phyloP scores from a whole-genome alignment of 148 eudicot genomes.

The Polygonum maritimum region DNA sequence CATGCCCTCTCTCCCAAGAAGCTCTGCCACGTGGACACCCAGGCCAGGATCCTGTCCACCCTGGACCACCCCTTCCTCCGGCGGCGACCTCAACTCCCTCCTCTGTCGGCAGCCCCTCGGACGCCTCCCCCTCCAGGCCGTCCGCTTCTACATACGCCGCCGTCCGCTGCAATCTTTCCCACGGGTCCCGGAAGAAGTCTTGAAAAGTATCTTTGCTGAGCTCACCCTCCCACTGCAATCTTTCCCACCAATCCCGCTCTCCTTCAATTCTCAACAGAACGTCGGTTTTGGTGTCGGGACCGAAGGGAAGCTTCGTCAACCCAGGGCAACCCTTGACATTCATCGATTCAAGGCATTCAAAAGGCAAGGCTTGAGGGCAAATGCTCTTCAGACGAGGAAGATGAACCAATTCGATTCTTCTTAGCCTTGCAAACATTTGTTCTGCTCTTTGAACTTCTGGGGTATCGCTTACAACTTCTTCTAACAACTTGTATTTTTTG shows the following conservation, averaged over 20 bases:
- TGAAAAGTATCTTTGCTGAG: neutral
- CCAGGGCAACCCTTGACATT: neutral
- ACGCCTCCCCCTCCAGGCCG: no score
- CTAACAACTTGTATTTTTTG: neutral
- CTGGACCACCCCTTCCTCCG: constrained; percentile 78
- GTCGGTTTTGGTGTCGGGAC: neutral
- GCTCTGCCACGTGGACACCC: constrained; percentile 47
- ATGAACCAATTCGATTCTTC: neutral
- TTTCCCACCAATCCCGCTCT: neutral
- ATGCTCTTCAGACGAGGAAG: neutral
- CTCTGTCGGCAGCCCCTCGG: constrained; percentile 57
- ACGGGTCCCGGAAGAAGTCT: neutral
- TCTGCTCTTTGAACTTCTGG: neutral
- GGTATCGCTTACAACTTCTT: neutral
- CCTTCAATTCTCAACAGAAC: neutral
- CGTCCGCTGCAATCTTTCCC: no score
- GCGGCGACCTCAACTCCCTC: no score
- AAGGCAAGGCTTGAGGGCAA: neutral
- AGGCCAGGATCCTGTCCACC: constrained; percentile 41
- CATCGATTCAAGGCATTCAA: neutral
- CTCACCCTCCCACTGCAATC: neutral
- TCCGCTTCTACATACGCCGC: no score
- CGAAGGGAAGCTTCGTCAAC: neutral
- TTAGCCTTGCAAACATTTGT: neutral
- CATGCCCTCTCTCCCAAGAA: constrained; percentile 42